Conservation (phyloP, 2,329 filamentous ascomycete species). For the Aspergillus costaricaensis region DNA sequence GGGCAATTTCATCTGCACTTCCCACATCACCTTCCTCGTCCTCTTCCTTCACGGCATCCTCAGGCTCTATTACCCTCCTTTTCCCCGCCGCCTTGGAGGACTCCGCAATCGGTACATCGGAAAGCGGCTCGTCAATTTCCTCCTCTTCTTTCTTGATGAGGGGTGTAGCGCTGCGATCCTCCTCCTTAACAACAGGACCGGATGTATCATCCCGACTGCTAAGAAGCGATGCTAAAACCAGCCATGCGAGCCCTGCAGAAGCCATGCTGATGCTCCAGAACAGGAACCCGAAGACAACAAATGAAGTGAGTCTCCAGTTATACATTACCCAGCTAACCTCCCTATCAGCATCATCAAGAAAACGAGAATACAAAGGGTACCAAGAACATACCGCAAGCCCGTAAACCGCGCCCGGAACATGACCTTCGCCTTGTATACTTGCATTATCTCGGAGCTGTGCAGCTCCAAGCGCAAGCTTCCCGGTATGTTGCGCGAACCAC, state of each 20-base stretch:
- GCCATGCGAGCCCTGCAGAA: constrained; percentile 67
- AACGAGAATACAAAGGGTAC: neutral
- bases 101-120: constrained; percentile 6
- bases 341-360: constrained; percentile 20
- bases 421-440: constrained; percentile 72
- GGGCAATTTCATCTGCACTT: constrained; percentile 21
- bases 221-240: constrained; percentile 51
- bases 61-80: constrained; percentile 29
- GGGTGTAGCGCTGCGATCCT: constrained; percentile 18
- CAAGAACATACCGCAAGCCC: constrained; percentile 60
- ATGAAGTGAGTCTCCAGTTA: constrained; percentile 71
- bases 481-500: constrained; percentile 56
- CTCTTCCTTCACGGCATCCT: constrained; percentile 14
- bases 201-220: constrained; percentile 21
- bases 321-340: constrained; percentile 75
- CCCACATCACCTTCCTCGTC: constrained; percentile 15
- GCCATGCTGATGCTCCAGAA: constrained; percentile 80
- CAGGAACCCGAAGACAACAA: constrained; percentile 64
- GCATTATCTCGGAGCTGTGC: constrained; percentile 67
- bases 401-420: constrained; percentile 72
- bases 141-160: constrained; percentile 21
- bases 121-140: constrained; percentile 15
- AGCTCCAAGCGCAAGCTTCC: constrained; percentile 64
- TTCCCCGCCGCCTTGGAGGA: constrained; percentile 11
- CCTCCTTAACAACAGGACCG: constrained; percentile 17